Base-by-base conservation (phyloP, 352 stramenopile species). In the Globisporangium acanthophoron region DNA sequence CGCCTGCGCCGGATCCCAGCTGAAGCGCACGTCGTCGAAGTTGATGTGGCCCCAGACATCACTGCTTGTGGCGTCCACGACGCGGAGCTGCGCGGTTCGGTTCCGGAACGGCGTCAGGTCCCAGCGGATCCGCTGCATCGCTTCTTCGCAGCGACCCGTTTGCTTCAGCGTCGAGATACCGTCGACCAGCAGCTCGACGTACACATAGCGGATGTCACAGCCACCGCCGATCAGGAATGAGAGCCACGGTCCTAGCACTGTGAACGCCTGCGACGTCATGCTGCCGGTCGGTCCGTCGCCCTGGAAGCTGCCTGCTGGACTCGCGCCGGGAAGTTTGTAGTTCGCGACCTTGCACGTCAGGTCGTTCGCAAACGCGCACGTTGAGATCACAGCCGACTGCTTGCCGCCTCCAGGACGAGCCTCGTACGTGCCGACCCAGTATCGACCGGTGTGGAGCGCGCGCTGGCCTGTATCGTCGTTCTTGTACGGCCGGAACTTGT, bases 361-460 rank as follows among this genome's bases (percentile, higher is more conserved):
- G 35, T 86, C 80, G 43, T 76, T 92, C 3, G 81, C 74, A 46
- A 95, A 95, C 20, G 76, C 60, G 54, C 85, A 95, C 1, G 71
- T 59, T 3, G 71, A 70, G 18, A 80, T 59, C 35, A 68, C 55
- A 3, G 62, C 73, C 1, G 62, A 66, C 21, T 86, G 58, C 56
- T 88, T 88, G 9, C 81, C 80, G n/a, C 71, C 83, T 29, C 87
- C 88, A 1, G 78, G 73, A 40, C 92, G 91, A 18, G 87, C 74
- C 62, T 99, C 96, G 54, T 89, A 98, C 11, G 96, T 98, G 0
- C 91, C 94, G 45, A 99, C 73, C 79, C 92, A 99, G 63, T 99
- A 99, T 29, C 90, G 76, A 1, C 92, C 94, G 69, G 93, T 71
- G 29, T 94, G 73, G 5, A 80, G 56, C 0, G 67, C 78, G 20